Conservation (phyloP, 148 eudicot species). For the Nepenthes mirabilis region DNA sequence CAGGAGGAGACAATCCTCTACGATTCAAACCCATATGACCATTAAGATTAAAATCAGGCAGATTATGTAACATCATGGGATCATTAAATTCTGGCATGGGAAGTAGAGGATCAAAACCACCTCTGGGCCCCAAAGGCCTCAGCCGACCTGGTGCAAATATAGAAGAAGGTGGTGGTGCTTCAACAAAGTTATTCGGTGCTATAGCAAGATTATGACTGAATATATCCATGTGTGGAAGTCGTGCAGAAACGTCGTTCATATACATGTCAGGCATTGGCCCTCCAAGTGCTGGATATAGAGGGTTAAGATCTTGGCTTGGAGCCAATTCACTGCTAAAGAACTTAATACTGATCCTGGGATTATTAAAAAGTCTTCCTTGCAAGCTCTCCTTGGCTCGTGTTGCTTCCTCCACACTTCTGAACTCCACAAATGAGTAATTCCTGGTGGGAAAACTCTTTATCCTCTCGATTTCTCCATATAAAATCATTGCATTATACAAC, state of each 20-base stretch:
- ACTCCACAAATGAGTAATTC: constrained; percentile 63
- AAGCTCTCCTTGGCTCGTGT: constrained; percentile 75
- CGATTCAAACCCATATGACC: constrained; percentile 30
- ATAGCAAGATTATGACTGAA: constrained; percentile 23
- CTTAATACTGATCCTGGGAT: constrained; percentile 64
- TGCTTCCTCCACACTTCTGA: constrained; percentile 89
- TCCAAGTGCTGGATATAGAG: constrained; percentile 28
- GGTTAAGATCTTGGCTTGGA: constrained; percentile 32
- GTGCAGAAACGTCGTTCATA: constrained; percentile 30
- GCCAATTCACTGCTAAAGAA: constrained; percentile 47
- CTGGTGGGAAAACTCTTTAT: constrained; percentile 42
- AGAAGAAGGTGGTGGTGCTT: constrained; percentile 33
- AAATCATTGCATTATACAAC: constrained; percentile 84
- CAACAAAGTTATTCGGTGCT: constrained; percentile 26
- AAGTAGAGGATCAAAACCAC: constrained; percentile 31
- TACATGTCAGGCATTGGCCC: constrained; percentile 42
- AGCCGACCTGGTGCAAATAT: constrained; percentile 7
- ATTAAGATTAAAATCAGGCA: constrained; percentile 27
- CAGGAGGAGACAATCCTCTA: constrained; percentile 54
- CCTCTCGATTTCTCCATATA: constrained; percentile 77
- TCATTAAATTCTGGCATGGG: constrained; percentile 43
- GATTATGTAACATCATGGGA: constrained; percentile 17
- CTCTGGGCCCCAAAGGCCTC: constrained; percentile 60
- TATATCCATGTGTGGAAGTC: constrained; percentile 28
- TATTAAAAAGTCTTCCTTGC: constrained; percentile 73